These are phyloP conservation scores for Trametes sp. DNA, from an alignment of 1,284 basidiomycete species.

Conservation along the genomic window DNA sequence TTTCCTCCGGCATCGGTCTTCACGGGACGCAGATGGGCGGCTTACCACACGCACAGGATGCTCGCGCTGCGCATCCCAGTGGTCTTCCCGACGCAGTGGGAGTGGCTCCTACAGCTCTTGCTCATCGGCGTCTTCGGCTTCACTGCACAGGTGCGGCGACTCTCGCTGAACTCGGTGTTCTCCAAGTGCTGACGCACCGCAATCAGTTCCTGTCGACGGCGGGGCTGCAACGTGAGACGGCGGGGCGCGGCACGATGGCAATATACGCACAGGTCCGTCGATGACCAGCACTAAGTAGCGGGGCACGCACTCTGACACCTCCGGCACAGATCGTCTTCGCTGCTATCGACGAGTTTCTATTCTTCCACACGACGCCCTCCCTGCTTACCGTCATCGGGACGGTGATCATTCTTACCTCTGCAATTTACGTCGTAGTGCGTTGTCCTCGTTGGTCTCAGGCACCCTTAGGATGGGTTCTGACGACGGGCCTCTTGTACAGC, in stretches of 20 bases:
- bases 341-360: slow-evolving; percentile 61
- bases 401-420: slow-evolving; percentile 62
- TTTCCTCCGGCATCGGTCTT: background rate
- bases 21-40: background rate
- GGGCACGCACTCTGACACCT: background rate
- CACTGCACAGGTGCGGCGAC: slow-evolving; percentile 53
- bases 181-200: background rate
- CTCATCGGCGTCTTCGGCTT: slow-evolving; percentile 68
- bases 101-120: slow-evolving; percentile 53
- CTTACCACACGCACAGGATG: slow-evolving; percentile 46
- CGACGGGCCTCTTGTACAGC: background rate
- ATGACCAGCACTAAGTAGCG: background rate
- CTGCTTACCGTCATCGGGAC: slow-evolving; percentile 62
- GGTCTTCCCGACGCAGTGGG: slow-evolving; percentile 56
- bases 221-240: slow-evolving; percentile 72
- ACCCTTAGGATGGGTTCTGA: background rate
- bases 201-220: slow-evolving; percentile 61
- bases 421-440: slow-evolving; percentile 67
- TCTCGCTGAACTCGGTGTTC: background rate
- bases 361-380: slow-evolving; percentile 63
- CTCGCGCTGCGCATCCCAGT: slow-evolving; percentile 48
- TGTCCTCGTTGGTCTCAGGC: slow-evolving; percentile 6
- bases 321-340: slow-evolving; percentile 66
- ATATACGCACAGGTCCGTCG: slow-evolving; percentile 59
- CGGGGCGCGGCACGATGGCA: slow-evolving; percentile 65